Evolutionary conservation across 106 monocot species (phyloP).

Genomic region (Amphibolis antarctica): DNA sequence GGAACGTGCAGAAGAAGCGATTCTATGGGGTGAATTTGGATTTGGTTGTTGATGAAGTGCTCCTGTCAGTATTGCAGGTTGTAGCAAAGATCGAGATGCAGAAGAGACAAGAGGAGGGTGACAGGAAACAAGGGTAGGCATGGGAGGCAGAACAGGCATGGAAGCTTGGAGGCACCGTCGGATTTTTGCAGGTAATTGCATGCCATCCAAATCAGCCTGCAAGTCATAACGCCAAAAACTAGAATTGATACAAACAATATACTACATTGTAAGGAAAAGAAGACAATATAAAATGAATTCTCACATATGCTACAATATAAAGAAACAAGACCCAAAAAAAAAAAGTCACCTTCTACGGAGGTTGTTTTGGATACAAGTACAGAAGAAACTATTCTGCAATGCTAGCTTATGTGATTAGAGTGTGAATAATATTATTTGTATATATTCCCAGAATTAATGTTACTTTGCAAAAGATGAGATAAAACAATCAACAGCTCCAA

Average conservation of each 20-base stretch:
- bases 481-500: background rate
- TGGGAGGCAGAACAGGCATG: conserved; percentile 65
- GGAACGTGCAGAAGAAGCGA: conserved; percentile 16
- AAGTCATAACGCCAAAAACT: background rate
- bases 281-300: no score
- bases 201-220: conserved; percentile 74
- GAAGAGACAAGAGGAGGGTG: conserved; percentile 38
- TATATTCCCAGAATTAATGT: no score
- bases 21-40: conserved; percentile 13
- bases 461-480: background rate
- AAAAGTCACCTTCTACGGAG: no score
- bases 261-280: no score
- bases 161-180: conserved; percentile 66
- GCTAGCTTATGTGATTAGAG: no score
- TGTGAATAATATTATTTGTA: no score
- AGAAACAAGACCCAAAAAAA: no score
- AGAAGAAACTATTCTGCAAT: no score
- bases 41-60: conserved; percentile 22
- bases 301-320: no score
- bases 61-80: conserved; percentile 11
- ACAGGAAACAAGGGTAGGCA: conserved; percentile 32
- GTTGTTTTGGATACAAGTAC: no score
- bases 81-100: conserved; percentile 20
- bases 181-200: conserved; percentile 66
- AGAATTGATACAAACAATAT: no score